These are phyloP conservation scores for Tricladium varicosporioides DNA, from an alignment of 2,329 filamentous ascomycete genomes.

Conservation along the genomic window DNA sequence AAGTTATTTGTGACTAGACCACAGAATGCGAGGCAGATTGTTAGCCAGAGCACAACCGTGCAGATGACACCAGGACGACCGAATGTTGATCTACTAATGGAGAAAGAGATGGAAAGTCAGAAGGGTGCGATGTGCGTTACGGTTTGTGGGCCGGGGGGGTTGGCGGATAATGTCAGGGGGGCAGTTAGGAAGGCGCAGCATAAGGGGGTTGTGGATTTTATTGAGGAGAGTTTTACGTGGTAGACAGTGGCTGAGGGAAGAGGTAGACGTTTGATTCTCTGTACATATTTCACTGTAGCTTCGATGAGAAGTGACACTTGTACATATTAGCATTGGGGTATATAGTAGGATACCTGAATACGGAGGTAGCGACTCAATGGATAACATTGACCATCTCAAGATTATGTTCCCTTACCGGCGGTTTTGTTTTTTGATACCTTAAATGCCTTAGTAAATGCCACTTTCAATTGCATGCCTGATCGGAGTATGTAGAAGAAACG, in stretches of 20 bases:
- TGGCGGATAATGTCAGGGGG: conserved; percentile 73
- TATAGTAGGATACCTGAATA: no score
- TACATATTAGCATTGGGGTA: no score
- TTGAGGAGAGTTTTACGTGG: conserved; percentile 72
- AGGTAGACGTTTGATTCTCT: not conserved
- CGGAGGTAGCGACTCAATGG: no score
- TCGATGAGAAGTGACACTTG: no score
- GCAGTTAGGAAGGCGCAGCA: conserved; percentile 65
- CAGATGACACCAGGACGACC: conserved; percentile 91
- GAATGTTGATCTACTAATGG: conserved; percentile 74
- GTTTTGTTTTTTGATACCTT: no score
- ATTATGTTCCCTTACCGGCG: no score
- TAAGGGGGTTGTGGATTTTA: conserved; percentile 64
- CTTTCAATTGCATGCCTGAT: no score
- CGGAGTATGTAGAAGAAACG: no score
- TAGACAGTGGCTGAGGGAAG: conserved; percentile 13
- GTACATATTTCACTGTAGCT: not conserved
- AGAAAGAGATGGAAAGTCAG: conserved; percentile 78
- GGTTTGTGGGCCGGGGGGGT: conserved; percentile 71
- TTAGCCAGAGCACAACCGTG: conserved; percentile 73
- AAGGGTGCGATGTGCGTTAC: conserved; percentile 86
- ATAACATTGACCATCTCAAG: no score
- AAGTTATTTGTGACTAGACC: conserved; percentile 89
- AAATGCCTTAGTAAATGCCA: no score
- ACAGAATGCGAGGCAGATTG: conserved; percentile 72